A percentile compares a stretch with the other conserved stretches of the same genome.
Conservation (phyloP, 495 filamentous ascomycete species). For the Xylaria bambusicola region DNA sequence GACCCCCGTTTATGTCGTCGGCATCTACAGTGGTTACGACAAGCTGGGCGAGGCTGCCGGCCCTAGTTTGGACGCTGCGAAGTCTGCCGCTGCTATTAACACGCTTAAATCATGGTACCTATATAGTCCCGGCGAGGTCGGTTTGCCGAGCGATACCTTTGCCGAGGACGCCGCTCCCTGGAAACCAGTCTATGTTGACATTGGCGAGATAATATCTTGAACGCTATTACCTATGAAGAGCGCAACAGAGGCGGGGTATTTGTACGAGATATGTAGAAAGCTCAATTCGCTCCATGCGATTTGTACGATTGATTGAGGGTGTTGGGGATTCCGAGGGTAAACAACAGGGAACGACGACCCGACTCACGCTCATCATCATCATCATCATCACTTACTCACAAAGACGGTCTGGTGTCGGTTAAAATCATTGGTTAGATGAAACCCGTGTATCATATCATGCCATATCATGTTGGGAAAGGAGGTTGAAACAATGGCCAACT, state of each 20-base stretch:
- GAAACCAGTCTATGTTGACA: constrained; percentile 84
- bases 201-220: constrained; percentile 82
- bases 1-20: constrained; percentile 91
- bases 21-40: constrained; percentile 84
- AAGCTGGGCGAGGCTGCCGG: constrained; percentile 86
- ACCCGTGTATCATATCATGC: constrained; percentile 22
- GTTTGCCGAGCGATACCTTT: constrained; percentile 81
- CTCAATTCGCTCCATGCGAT: constrained; percentile 2
- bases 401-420: constrained; percentile 6
- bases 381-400: too few species aligned
- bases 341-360: background rate
- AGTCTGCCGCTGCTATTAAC: constrained; percentile 74
- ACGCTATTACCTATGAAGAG: constrained; percentile 25
- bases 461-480: background rate
- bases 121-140: constrained; percentile 72
- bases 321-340: background rate
- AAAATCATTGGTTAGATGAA: constrained; percentile 5
- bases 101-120: constrained; percentile 94
- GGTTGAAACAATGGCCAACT: background rate
- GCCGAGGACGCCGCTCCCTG: constrained; percentile 60
- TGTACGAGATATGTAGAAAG: constrained; percentile 10
- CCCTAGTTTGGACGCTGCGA: constrained; percentile 71
- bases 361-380: background rate
- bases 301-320: constrained; percentile 10
- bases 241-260: background rate